phyloP scores from a whole-genome alignment of 192 early-diverging fungal species.

The Allomyces arbusculus region DNA sequence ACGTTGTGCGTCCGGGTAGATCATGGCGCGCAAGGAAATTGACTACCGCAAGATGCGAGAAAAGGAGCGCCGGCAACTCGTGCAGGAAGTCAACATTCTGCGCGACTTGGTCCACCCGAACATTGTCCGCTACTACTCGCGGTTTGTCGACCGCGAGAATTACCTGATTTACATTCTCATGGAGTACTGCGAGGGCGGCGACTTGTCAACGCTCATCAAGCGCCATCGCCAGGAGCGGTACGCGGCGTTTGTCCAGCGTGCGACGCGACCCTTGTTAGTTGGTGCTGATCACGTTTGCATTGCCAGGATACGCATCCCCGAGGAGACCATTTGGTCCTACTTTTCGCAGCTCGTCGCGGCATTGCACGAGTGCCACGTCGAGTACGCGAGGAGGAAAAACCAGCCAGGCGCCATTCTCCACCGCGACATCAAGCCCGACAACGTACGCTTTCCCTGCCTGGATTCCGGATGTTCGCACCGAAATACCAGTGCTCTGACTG shows the following conservation, averaged over 20 bases:
- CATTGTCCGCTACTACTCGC: slow-evolving; percentile 50
- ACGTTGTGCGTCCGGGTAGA: slow-evolving; percentile 11
- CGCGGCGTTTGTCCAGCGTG: background rate
- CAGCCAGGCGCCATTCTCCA: slow-evolving; percentile 33
- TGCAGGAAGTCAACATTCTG: slow-evolving; percentile 53
- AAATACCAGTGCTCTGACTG: no score
- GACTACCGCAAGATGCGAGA: slow-evolving; percentile 56
- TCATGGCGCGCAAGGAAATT: slow-evolving; percentile 58
- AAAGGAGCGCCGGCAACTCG: slow-evolving; percentile 49
- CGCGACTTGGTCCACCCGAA: slow-evolving; percentile 48
- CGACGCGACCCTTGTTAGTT: no score
- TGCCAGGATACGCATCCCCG: slow-evolving; percentile 27
- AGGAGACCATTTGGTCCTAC: slow-evolving; percentile 44
- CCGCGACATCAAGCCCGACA: slow-evolving; percentile 57
- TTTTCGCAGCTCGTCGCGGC: slow-evolving; percentile 44
- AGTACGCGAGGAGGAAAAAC: slow-evolving; percentile 10
- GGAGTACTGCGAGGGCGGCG: slow-evolving; percentile 59
- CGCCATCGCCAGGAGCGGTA: slow-evolving; percentile 35
- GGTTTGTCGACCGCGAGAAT: slow-evolving; percentile 40
- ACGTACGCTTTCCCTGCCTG: slow-evolving; percentile 16
- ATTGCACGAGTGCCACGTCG: slow-evolving; percentile 47
- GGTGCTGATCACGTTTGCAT: no score
- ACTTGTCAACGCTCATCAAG: slow-evolving; percentile 42
- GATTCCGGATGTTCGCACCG: no score
- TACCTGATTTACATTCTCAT: slow-evolving; percentile 56